Evolutionary conservation across 139 green algal genomes (phyloP), one percentile per base, ranked within the genome.

Genomic region (Chlamydomonas schloesseri): DNA sequence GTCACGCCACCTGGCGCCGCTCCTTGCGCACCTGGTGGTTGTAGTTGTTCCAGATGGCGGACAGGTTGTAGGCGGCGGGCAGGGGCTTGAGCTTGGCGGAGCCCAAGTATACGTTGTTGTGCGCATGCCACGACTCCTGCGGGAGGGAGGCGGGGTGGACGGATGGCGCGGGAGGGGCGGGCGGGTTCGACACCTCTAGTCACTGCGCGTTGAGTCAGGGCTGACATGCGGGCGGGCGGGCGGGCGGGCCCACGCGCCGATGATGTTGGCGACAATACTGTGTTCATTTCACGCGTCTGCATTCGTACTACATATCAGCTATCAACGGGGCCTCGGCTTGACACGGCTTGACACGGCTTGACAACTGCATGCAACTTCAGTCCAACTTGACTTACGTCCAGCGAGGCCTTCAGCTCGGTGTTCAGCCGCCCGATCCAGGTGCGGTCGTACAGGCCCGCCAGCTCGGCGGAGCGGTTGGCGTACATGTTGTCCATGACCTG

Each of bases 401-500:
- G 76, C 15, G 76, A 57, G 6, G 28, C 29, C 60, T 83, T 83
- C 28, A 83, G 76, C 62, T 83, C 60, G 47, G 2, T 6, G 8
- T 60, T 62, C 4, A 73, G 60, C 1, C 76, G 76, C 6, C 0
- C 34, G 37, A 83, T 73, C 28, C 24, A 50, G 29, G 29, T 29
- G 28, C 60, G 11, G 60, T 46, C 62, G 76, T 83, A 83, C 57
- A 73, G 34, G 14, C 76, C 76, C 24, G n/a, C 37, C 21, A 26
- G 29, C 9, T 17, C 76, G 26, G 21, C 11, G 10, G 60, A 71
- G 9, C 76, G 76, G 29, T 83, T 73, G 11, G 76, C 11, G 58
- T 83, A 83, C 10, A 83, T 62, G 76, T 83, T 83, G 58, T 83
- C 76, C 76, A 83, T 83, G 9, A 83, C 76, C 76, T 83, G 58